Evolutionary conservation across 495 filamentous ascomycete species (phyloP), one percentile per base, ranked within the genome.

Genomic region (Usnea hakonensis): DNA sequence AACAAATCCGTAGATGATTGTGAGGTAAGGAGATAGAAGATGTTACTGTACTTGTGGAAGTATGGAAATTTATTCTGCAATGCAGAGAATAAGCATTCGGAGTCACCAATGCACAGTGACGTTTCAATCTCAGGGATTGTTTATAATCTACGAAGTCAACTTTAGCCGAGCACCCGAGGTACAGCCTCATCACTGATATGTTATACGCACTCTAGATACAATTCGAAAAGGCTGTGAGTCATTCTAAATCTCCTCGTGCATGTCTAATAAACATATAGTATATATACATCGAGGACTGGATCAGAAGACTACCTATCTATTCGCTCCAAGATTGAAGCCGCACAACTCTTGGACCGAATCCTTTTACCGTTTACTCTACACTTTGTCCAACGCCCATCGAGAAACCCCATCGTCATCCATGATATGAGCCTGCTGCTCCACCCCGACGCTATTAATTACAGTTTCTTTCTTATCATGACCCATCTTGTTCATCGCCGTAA

Each of bases 351-450:
- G 11, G 17, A 30, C 48, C 0, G 7, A 19, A 5, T 6, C 35
- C 11, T 36, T 6, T 11, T 36, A 36, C 48, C 21, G 23, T 30
- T 14, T 50, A 11, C 17, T 5, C 16, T 52, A 70, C 61, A 60
- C 68, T 38, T 67, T 57, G n/a, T 68, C 58, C 56, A 64, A 55
- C 23, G 63, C 71, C 72, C 76, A 81, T 35, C 77, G 79, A 50
- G 64, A 67, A 68, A 71, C 74, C 54, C 74, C 75, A 32, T 69
- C 75, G 65, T 79, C 75, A 52, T 73, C 73, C 74, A 78, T 76
- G 37, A 76, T 72, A 61, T 75, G 67, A 26, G 77, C 75, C 62
- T 75, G 75, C 32, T 76, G 73, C 60, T 78, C 78, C 64, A 81
- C 80, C 35, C 77, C 76, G 61, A 67, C 60, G n/a, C 67, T 60